Evolutionary conservation across 2,329 filamentous ascomycete genomes (phyloP), one percentile per base, ranked within the genome.

Genomic region (Aspergillus sergii): DNA sequence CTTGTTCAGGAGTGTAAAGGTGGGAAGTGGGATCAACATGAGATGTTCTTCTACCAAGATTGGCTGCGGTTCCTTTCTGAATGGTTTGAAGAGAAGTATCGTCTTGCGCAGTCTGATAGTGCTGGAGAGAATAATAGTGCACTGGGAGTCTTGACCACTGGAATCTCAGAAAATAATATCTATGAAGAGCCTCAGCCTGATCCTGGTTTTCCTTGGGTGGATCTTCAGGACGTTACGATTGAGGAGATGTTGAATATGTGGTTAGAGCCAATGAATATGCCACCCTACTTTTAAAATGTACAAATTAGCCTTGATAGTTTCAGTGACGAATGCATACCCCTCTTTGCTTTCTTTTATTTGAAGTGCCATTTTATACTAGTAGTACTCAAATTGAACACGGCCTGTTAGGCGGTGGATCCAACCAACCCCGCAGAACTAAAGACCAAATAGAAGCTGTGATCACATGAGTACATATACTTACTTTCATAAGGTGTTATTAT

Each of bases 211-310:
- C 51, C 51, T 36, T 54, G 51, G 51, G 51, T 54, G 51, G 30
- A 36, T 54, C 51, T 54, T 54, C 51, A 54, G 28, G 51, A 36
- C 51, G 30, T 54, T 54, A 54, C 51, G 51, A 54, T 54, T 54
- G 51, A 54, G 51, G 30, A 54, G 51, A 54, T 54, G 51, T 54
- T 54, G 30, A 54, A 54, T 36, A 19, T 32, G 51, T 54, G 51
- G 51, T 54, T 53, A 53, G 48, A 45, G 43, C 43, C 43, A 45
- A 45, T 23, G 43, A 45, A 12, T 45, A 45, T 45, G n/a, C 43
- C n/a, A 45, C 43, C 23, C 43, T 12, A 45, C 43, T 23, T 45
- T 45, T 45, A 23, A 45, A 45, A 45, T 45, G 43, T 23, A 45
- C 43, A 45, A 45, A 12, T 45, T 23, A 1, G 43, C 43, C 10